Conservation (phyloP, 2,329 filamentous ascomycete genomes). For the Ophiostoma sp. region DNA sequence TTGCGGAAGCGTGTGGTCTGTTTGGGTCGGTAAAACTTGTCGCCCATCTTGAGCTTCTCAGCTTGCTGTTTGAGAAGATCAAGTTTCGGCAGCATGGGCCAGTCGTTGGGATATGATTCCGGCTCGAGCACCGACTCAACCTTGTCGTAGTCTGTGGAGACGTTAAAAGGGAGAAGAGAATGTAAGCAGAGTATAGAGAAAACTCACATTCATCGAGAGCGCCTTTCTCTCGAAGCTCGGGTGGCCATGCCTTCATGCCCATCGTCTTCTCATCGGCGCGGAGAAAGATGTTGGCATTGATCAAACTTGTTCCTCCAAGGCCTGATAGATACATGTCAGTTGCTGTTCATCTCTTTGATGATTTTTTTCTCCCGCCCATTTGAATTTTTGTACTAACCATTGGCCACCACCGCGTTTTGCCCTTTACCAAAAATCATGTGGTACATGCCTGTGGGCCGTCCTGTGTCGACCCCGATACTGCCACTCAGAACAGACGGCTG, state of each 20-base stretch:
- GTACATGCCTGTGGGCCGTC: constrained; percentile 62
- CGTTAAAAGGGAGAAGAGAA: neutral
- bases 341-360: neutral
- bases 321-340: constrained; percentile 41
- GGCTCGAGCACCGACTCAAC: constrained; percentile 60
- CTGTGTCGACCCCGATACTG: constrained; percentile 47
- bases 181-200: neutral
- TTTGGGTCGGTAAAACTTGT: constrained; percentile 56
- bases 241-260: constrained; percentile 57
- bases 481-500: constrained; percentile 43
- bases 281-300: constrained; percentile 68
- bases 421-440: constrained; percentile 64
- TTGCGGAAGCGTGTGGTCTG: constrained; percentile 65
- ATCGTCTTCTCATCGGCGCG: constrained; percentile 58
- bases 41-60: constrained; percentile 48
- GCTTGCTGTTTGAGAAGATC: constrained; percentile 60
- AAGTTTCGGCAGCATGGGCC: constrained; percentile 59
- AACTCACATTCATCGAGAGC: constrained; percentile 52
- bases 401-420: constrained; percentile 62
- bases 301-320: constrained; percentile 64
- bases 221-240: constrained; percentile 51
- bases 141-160: constrained; percentile 54
- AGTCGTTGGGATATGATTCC: constrained; percentile 56
- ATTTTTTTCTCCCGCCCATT: neutral
- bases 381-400: constrained; percentile 38